Evolutionary conservation across 768 basidiomycete species (phyloP).

Genomic region (Amanita pseudoporphyria): DNA sequence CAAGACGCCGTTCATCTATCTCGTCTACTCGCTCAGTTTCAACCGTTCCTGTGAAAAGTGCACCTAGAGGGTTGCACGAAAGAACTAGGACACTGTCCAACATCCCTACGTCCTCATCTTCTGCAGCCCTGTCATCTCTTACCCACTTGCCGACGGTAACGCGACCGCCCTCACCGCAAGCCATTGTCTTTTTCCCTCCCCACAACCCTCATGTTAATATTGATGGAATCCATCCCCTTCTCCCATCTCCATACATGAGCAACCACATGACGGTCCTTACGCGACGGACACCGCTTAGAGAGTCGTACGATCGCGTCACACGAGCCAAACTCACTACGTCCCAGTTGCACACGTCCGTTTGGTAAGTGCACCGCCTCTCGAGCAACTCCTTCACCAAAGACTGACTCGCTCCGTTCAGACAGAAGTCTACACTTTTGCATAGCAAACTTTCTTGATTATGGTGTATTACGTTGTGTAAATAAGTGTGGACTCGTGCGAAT

Average conservation of each 20-base stretch:
- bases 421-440: no score
- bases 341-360: constrained; percentile 7
- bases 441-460: no score
- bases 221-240: constrained; percentile 57
- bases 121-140: constrained; percentile 48
- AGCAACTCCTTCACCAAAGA: neutral
- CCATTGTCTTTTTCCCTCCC: constrained; percentile 56
- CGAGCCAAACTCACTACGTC: constrained; percentile 37
- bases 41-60: constrained; percentile 35
- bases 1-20: constrained; percentile 26
- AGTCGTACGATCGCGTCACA: constrained; percentile 60
- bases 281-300: constrained; percentile 56
- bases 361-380: neutral
- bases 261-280: constrained; percentile 63
- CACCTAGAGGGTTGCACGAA: constrained; percentile 21
- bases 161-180: constrained; percentile 35
- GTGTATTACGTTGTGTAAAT: neutral
- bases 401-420: neutral
- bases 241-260: constrained; percentile 63
- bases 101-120: constrained; percentile 43
- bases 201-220: constrained; percentile 42
- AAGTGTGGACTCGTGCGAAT: constrained; percentile 3
- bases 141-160: constrained; percentile 42
- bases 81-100: constrained; percentile 48
- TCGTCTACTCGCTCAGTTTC: constrained; percentile 42